A percentile compares a stretch with the other conserved stretches of the same genome.
Evolutionary conservation across 768 basidiomycete genomes (phyloP).

Genomic region (Termitomyces sp.): DNA sequence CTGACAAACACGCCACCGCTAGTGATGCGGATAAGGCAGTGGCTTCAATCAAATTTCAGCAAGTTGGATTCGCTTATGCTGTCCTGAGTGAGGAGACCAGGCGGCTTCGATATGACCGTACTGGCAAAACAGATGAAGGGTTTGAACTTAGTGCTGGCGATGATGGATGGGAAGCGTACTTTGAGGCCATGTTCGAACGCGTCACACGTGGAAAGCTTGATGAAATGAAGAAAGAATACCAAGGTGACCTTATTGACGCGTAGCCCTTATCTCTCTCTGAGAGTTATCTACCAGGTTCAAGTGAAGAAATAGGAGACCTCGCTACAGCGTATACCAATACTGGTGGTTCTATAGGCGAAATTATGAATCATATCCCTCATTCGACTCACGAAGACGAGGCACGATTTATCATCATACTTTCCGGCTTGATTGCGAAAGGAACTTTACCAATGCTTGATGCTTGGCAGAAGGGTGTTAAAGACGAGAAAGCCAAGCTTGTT

Average conservation of each 20-base stretch:
- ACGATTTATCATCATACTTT: slow-evolving; percentile 72
- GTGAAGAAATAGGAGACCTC: slow-evolving; percentile 82
- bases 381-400: slow-evolving; percentile 81
- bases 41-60: slow-evolving; percentile 81
- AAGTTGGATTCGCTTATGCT: slow-evolving; percentile 92
- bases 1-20: slow-evolving; percentile 80
- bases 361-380: slow-evolving; percentile 86
- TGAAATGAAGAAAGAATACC: slow-evolving; percentile 92
- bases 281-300: slow-evolving; percentile 54
- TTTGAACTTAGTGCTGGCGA: slow-evolving; percentile 68
- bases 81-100: slow-evolving; percentile 78
- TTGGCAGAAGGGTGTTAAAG: slow-evolving; percentile 74
- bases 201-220: slow-evolving; percentile 86
- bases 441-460: slow-evolving; percentile 49
- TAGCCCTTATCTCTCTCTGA: background rate
- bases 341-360: slow-evolving; percentile 71
- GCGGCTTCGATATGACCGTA: slow-evolving; percentile 76
- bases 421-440: slow-evolving; percentile 59
- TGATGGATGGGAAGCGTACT: slow-evolving; percentile 95
- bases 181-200: slow-evolving; percentile 83
- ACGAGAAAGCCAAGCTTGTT: slow-evolving; percentile 74
- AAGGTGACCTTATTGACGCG: slow-evolving; percentile 50
- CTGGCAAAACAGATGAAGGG: slow-evolving; percentile 82
- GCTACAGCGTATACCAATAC: slow-evolving; percentile 68
- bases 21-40: slow-evolving; percentile 58